Evolutionary conservation across 176 grass and related monocot species (phyloP).

Genomic region (Aegilops umbellulata): DNA sequence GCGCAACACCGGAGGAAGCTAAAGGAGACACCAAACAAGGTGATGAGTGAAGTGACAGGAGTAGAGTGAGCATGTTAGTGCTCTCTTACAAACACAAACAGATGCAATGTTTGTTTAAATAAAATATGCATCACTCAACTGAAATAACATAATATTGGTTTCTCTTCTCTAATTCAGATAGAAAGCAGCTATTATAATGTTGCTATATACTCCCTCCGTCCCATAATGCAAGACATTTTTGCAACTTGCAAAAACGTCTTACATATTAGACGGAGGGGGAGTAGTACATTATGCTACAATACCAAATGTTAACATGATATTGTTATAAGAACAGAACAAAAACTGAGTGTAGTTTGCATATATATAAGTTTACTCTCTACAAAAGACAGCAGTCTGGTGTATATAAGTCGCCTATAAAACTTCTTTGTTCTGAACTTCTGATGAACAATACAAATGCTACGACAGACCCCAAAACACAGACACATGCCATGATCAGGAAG

Average conservation of each 20-base stretch:
- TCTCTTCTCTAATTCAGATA: too few relatives aligned
- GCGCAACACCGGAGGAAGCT: background rate
- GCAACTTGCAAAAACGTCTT: too few relatives aligned
- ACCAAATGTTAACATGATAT: background rate
- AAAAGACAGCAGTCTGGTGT: conserved; percentile 22
- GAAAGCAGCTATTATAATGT: background rate
- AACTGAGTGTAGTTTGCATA: background rate
- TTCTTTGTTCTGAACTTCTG: conserved; percentile 38
- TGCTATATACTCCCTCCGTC: background rate
- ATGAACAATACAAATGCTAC: conserved; percentile 44
- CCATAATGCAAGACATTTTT: too few relatives aligned
- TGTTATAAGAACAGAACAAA: background rate
- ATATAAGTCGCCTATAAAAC: conserved; percentile 55
- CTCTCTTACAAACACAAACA: too few relatives aligned
- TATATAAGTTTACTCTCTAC: background rate
- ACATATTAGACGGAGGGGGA: too few relatives aligned
- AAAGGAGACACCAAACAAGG: background rate
- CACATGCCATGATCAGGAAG: conserved; percentile 58
- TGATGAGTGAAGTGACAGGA: background rate
- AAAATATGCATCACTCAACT: too few relatives aligned
- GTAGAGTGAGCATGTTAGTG: too few relatives aligned
- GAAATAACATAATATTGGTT: too few relatives aligned
- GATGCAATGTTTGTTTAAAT: too few relatives aligned
- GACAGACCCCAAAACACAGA: conserved; percentile 34
- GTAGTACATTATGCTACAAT: background rate